Evolutionary conservation across 257 asterid genomes (phyloP).

Genomic region (Solanum sitiens): DNA sequence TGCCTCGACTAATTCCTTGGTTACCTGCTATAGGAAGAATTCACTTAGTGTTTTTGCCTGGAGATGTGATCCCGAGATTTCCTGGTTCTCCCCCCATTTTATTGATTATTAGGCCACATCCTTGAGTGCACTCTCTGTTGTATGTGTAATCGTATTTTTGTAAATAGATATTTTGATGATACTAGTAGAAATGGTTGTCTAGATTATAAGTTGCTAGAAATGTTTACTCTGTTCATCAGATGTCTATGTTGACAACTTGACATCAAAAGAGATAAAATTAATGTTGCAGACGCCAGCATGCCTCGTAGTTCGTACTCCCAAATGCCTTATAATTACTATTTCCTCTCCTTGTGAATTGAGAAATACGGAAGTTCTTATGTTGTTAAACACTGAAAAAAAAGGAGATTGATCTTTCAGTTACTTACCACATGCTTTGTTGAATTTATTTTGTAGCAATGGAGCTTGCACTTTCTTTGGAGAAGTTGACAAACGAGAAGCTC

Average conservation of each 20-base stretch:
- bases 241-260: background rate
- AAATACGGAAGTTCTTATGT: background rate
- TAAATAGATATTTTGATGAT: background rate
- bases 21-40: background rate
- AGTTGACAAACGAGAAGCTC: conserved; percentile 43
- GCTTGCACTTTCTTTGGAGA: conserved; percentile 46
- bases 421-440: background rate
- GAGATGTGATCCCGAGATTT: background rate
- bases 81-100: fast-evolving
- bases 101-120: background rate
- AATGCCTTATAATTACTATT: background rate
- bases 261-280: background rate
- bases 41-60: background rate
- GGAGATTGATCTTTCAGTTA: background rate
- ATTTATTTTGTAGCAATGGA: conserved; percentile 35
- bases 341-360: background rate
- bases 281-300: background rate
- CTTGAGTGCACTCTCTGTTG: background rate
- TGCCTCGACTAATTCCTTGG: background rate
- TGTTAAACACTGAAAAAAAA: background rate
- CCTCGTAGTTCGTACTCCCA: background rate
- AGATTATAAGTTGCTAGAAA: background rate
- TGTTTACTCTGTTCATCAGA: background rate
- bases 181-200: background rate
- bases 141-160: background rate